Evolutionary conservation across 805 yeast species (phyloP), one percentile per base, ranked within the genome.

Genomic region (Saturnispora bothae): DNA sequence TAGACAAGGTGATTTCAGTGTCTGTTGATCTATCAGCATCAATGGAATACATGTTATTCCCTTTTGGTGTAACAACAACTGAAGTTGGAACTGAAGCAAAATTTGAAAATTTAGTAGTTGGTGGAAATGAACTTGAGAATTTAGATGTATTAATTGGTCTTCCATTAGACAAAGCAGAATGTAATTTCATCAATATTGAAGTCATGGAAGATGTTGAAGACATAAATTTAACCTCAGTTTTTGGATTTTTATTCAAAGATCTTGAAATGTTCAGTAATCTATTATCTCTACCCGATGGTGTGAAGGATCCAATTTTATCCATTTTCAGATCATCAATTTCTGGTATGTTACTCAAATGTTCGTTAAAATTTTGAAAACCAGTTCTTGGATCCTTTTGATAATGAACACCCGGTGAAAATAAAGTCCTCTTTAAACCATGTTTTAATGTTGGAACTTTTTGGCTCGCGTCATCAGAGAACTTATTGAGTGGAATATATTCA

Each of bases 201-300:
- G 97, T 88, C 83, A 89, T 71, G 1, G 95, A 82, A 15, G 94
- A 82, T 0, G 97, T 86, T 1, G 96, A 85, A 2, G 94, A 82
- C 41, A 71, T 73, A 52, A 67, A 89, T 40, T 56, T 53, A 48
- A 63, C 30, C 47, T 48, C 12, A 10, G 17, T 35, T 41, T 28
- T 19, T 5, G 40, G 33, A 2, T 37, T 33, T 1, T n/a, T 30
- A 23, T 42, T 26, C 2, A 38, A 7, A 7, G 14, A 43, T 43
- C 25, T 16, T 0, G 89, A 77, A 8, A 80, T 54, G 4, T 62
- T 38, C 1, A 70, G 49, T 33, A 89, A 62, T 1, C 50, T 51
- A 10, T 52, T 43, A 60, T 89, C 96, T 49, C 72, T 72, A 3
- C 83, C 72, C 0, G 94, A 77, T 0, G 84, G 69, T 7, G 76